Conservation (phyloP, 2,329 filamentous ascomycete species). For the Claviceps capensis region DNA sequence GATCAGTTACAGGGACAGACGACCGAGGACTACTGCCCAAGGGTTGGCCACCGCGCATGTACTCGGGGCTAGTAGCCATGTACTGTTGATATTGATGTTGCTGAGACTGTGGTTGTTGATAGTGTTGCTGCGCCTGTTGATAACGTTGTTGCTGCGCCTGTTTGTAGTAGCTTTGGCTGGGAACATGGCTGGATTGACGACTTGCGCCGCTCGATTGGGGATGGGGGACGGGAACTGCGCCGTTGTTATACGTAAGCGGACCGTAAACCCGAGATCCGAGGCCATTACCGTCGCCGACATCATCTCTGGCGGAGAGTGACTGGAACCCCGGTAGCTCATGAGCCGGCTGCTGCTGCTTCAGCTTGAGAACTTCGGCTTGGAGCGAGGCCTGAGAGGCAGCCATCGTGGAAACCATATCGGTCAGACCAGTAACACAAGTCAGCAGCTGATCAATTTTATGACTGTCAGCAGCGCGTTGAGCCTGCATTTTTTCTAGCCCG, state of each 20-base stretch:
- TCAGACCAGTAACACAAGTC: constrained; percentile 49
- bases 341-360: constrained; percentile 36
- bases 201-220: constrained; percentile 19
- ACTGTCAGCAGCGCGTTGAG: constrained; percentile 35
- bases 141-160: constrained; percentile 9
- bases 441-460: constrained; percentile 63
- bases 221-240: constrained; percentile 12
- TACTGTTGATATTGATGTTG: constrained; percentile 15
- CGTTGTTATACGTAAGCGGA: constrained; percentile 13
- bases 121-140: neutral
- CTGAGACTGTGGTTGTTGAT: constrained; percentile 12
- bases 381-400: constrained; percentile 54
- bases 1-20: constrained; percentile 10
- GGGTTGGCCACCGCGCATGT: constrained; percentile 20
- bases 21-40: constrained; percentile 20
- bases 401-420: constrained; percentile 57
- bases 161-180: constrained; percentile 7
- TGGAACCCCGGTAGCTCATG: constrained; percentile 25
- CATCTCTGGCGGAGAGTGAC: neutral
- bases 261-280: constrained; percentile 1
- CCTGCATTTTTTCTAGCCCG: constrained; percentile 35
- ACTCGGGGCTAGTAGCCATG: constrained; percentile 21
- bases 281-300: neutral
- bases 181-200: constrained; percentile 20
- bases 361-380: constrained; percentile 48